Percentiles rank a stretch among this genome's conserved stretches.
These are phyloP conservation scores for Oxalis stricta DNA, from an alignment of 441 rosid species.

Conservation along the genomic window DNA sequence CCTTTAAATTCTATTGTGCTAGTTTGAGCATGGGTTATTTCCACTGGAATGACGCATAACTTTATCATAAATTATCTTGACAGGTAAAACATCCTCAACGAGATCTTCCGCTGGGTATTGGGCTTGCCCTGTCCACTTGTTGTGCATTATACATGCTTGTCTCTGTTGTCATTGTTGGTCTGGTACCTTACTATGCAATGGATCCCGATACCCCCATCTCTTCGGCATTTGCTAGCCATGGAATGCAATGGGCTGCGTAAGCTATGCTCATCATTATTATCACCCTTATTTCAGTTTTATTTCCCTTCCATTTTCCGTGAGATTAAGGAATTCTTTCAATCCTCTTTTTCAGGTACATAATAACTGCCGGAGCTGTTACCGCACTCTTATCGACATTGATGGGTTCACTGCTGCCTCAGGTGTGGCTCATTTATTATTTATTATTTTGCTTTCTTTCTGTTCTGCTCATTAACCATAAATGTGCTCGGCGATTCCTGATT, in stretches of 20 bases:
- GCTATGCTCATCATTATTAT: conserved; percentile 17
- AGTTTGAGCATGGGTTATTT: background rate
- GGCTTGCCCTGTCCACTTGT: conserved; percentile 63
- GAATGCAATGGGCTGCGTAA: conserved; percentile 97
- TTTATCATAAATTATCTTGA: conserved; percentile 7
- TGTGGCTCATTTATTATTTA: conserved; percentile 4
- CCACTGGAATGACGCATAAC: background rate
- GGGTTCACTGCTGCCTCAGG: conserved; percentile 98
- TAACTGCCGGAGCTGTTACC: conserved; percentile 79
- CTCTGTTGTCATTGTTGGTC: conserved; percentile 77
- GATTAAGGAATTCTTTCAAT: background rate
- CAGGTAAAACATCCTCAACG: conserved; percentile 96
- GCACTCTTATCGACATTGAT: conserved; percentile 92
- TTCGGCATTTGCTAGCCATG: conserved; percentile 75
- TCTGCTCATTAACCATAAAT: too few relatives aligned
- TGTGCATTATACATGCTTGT: conserved; percentile 88
- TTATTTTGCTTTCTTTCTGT: background rate
- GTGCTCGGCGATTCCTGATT: too few relatives aligned
- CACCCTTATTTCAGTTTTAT: background rate
- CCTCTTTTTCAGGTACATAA: conserved; percentile 45
- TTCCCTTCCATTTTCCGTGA: background rate
- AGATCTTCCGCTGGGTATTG: conserved; percentile 93
- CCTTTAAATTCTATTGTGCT: background rate
- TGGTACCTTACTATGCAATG: conserved; percentile 86
- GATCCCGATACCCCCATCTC: conserved; percentile 98